Percentiles rank a stretch among this genome's conserved stretches.
Evolutionary conservation across 306 rosid genomes (phyloP).

Genomic region (Quercus suber): DNA sequence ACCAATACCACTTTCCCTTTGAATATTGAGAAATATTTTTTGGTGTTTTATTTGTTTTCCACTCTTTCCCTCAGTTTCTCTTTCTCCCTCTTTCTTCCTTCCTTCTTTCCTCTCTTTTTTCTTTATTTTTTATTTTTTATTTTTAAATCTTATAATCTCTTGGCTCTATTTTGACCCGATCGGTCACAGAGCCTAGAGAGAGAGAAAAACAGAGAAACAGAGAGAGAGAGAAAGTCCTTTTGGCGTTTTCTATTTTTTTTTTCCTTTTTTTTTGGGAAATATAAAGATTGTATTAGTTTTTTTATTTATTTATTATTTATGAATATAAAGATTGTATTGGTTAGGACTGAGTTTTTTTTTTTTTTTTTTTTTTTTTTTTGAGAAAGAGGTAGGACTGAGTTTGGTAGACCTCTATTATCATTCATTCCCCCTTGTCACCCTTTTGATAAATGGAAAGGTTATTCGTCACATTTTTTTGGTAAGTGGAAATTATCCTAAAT

Average conservation of each 20-base stretch:
- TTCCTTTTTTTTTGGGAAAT: no score
- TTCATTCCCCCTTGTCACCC: no score
- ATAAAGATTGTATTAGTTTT: neutral
- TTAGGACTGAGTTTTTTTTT: no score
- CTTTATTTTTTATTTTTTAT: no score
- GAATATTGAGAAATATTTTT: neutral
- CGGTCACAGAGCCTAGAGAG: slow-evolving; percentile 1
- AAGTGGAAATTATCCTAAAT: no score
- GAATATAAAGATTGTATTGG: no score
- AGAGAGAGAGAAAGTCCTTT: neutral
- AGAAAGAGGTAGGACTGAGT: no score
- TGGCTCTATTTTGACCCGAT: slow-evolving; percentile 41
- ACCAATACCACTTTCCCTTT: slow-evolving; percentile 15
- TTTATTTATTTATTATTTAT: neutral
- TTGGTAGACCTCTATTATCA: no score
- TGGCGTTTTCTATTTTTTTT: neutral
- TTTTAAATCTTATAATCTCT: neutral
- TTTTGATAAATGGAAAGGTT: no score
- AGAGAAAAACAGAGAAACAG: neutral
- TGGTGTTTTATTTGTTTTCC: neutral
- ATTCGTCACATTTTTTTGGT: no score
- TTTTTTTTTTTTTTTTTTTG: no score
- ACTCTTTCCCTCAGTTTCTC: neutral
- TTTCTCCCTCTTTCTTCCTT: neutral
- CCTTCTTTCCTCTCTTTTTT: neutral